Conservation (phyloP, 768 basidiomycete species). For the Holtermannia corniformis region DNA sequence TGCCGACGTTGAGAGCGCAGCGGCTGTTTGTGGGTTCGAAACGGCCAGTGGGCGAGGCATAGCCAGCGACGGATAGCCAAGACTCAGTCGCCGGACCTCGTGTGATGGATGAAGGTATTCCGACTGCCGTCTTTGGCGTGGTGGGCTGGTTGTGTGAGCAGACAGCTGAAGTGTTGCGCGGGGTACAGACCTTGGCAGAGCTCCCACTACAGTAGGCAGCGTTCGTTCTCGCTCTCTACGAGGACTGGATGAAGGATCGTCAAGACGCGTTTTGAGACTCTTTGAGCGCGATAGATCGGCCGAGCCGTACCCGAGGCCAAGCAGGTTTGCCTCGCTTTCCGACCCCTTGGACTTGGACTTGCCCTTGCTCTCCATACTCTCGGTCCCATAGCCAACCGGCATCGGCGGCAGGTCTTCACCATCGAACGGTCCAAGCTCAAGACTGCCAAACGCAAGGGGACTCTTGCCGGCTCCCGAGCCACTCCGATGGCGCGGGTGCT, state of each 20-base stretch:
- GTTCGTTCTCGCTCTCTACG: constrained; percentile 21
- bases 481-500: neutral
- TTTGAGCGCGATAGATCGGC: constrained; percentile 17
- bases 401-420: constrained; percentile 1
- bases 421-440: constrained; percentile 13
- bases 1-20: constrained; percentile 29
- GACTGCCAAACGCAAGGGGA: constrained; percentile 24
- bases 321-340: constrained; percentile 9
- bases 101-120: constrained; percentile 30
- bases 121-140: constrained; percentile 21
- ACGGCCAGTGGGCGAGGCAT: constrained; percentile 4
- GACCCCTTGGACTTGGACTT: constrained; percentile 1
- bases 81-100: constrained; percentile 18
- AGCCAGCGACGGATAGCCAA: constrained; percentile 3
- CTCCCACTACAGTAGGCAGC: constrained; percentile 2
- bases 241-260: constrained; percentile 24
- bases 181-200: constrained; percentile 22
- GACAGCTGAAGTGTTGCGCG: neutral
- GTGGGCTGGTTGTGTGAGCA: constrained; percentile 13
- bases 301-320: constrained; percentile 20
- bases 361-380: constrained; percentile 2
- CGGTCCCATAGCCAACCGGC: constrained; percentile 1
- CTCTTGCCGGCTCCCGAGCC: constrained; percentile 5
- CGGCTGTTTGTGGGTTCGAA: constrained; percentile 4
- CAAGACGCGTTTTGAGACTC: constrained; percentile 20